These are phyloP conservation scores for Fragosphaeria purpurea DNA, from an alignment of 2,329 filamentous ascomycete genomes.

Conservation along the genomic window DNA sequence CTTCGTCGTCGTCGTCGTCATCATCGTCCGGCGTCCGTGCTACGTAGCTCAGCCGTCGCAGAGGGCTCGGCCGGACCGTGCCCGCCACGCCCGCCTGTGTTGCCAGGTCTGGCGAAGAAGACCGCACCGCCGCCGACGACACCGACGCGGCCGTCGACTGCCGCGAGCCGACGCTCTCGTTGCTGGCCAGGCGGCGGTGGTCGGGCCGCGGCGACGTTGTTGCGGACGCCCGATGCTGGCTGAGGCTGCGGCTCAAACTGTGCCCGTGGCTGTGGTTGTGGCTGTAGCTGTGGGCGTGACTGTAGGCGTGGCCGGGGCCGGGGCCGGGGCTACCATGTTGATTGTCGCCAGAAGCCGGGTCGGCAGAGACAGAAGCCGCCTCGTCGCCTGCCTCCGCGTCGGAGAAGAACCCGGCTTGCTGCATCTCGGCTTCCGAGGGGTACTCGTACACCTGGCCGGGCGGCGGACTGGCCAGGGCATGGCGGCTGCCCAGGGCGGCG, in stretches of 20 bases:
- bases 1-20: slow-evolving; percentile 9
- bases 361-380: background rate
- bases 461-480: slow-evolving; percentile 23
- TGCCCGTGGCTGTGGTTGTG: background rate
- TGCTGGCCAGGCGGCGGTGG: slow-evolving; percentile 16
- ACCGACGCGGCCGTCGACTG: slow-evolving; percentile 6
- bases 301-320: too few relatives aligned
- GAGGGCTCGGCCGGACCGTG: slow-evolving; percentile 24
- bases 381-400: slow-evolving; percentile 16
- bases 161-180: slow-evolving; percentile 15
- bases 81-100: slow-evolving; percentile 16
- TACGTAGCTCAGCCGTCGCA: slow-evolving; percentile 25
- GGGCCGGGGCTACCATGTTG: too few relatives aligned
- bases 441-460: slow-evolving; percentile 40
- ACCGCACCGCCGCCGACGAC: background rate
- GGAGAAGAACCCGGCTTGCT: slow-evolving; percentile 31
- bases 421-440: slow-evolving; percentile 30
- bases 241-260: background rate
- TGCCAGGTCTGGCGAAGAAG: slow-evolving; percentile 3
- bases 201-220: slow-evolving; percentile 8
- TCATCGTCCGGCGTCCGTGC: slow-evolving; percentile 20
- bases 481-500: slow-evolving; percentile 6
- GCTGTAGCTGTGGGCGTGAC: background rate
- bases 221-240: background rate
- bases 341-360: too few relatives aligned